A percentile compares a stretch with the other conserved stretches of the same genome.
Conservation (phyloP, 305 asterid genomes). For the Stenogyne calaminthoides region DNA sequence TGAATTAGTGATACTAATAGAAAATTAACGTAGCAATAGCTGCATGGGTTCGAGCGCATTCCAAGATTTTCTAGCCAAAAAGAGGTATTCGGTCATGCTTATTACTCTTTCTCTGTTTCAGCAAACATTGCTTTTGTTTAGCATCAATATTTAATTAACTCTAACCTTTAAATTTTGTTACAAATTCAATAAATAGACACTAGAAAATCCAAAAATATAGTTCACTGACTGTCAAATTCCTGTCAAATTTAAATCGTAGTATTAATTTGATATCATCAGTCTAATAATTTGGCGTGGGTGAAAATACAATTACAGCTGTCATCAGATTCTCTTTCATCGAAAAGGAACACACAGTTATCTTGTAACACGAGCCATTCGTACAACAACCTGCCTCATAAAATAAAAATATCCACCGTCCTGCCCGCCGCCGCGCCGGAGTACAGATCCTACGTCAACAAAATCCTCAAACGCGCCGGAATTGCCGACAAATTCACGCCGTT, state of each 20-base stretch:
- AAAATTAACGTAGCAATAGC: no score
- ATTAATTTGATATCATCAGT: not conserved
- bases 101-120: not conserved
- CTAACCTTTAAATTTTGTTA: no score
- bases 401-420: constrained; percentile 38
- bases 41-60: not conserved
- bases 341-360: constrained; percentile 71
- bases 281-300: constrained; percentile 16
- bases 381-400: constrained; percentile 28
- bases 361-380: constrained; percentile 64
- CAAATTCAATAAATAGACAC: not conserved
- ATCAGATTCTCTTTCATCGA: constrained; percentile 58
- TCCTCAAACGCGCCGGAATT: constrained; percentile 66
- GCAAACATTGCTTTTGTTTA: not conserved
- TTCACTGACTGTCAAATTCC: constrained; percentile 24
- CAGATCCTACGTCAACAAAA: constrained; percentile 52
- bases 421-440: constrained; percentile 38
- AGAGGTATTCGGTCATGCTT: constrained; percentile 6
- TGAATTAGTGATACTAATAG: no score
- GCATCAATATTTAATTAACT: no score
- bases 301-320: constrained; percentile 55
- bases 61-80: constrained; percentile 30
- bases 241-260: not conserved
- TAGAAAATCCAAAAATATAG: constrained; percentile 24
- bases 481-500: constrained; percentile 44